Evolutionary conservation across 2,329 filamentous ascomycete genomes (phyloP).

Genomic region (Ophiostoma novo-ulmi): DNA sequence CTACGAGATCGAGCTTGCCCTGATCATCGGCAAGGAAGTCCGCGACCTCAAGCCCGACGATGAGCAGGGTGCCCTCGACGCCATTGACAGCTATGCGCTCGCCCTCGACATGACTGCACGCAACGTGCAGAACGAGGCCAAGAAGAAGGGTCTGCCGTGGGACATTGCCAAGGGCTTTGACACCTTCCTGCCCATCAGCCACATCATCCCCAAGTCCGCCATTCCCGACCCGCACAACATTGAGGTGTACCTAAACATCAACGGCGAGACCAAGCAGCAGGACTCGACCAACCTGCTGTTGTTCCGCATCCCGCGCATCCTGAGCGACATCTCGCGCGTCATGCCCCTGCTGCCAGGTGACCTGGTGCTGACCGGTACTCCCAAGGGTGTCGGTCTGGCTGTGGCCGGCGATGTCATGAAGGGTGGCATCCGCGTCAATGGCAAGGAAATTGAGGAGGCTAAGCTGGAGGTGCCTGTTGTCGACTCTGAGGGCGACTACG

Average conservation of each 20-base stretch:
- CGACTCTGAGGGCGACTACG: constrained; percentile 71
- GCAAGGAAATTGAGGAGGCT: constrained; percentile 78
- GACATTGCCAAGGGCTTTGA: constrained; percentile 96
- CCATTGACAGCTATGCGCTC: constrained; percentile 80
- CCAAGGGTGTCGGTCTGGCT: constrained; percentile 87
- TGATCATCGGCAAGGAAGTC: constrained; percentile 78
- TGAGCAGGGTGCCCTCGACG: constrained; percentile 68
- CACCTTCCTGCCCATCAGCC: constrained; percentile 85
- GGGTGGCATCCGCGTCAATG: constrained; percentile 72
- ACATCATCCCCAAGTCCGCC: constrained; percentile 70
- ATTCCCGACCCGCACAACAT: constrained; percentile 85
- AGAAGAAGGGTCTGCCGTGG: constrained; percentile 95
- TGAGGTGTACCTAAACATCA: constrained; percentile 80
- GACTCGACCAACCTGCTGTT: constrained; percentile 94
- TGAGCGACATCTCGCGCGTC: constrained; percentile 88
- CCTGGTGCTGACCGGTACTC: constrained; percentile 92
- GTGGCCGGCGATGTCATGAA: constrained; percentile 81
- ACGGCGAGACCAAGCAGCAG: constrained; percentile 69
- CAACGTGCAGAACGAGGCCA: constrained; percentile 93
- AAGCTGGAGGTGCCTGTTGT: constrained; percentile 77
- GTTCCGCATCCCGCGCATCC: constrained; percentile 77
- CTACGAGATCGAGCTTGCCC: constrained; percentile 89
- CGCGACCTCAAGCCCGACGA: constrained; percentile 72
- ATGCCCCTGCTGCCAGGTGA: constrained; percentile 93
- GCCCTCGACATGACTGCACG: constrained; percentile 97